phyloP scores from a whole-genome alignment of 140 eudicot genomes.

The Erigeron philadelphicus region DNA sequence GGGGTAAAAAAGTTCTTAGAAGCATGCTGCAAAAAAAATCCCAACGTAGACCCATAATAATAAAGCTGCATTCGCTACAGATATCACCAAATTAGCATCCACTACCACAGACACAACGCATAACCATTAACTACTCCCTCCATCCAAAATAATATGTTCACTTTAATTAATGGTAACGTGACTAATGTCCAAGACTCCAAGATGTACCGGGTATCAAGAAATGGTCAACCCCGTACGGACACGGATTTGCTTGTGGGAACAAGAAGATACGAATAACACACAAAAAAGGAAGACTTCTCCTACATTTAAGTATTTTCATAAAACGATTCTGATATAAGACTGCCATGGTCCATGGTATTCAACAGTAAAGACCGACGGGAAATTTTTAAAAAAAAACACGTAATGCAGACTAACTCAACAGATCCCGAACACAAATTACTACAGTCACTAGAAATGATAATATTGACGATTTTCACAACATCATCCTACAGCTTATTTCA shows the following conservation, averaged over 20 bases:
- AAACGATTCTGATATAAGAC: too few species aligned
- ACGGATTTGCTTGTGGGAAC: not conserved
- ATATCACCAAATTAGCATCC: not conserved
- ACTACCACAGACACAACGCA: slow-evolving; percentile 6
- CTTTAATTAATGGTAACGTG: not conserved
- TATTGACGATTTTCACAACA: not conserved
- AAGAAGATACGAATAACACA: not conserved
- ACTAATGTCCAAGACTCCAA: too few species aligned
- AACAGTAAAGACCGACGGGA: too few species aligned
- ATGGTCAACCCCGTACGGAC: too few species aligned
- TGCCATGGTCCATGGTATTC: too few species aligned
- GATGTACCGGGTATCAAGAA: not conserved
- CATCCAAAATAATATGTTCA: not conserved
- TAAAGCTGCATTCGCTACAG: not conserved
- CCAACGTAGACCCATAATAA: not conserved
- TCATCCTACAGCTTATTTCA: not conserved
- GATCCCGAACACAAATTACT: too few species aligned
- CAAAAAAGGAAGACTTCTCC: too few species aligned
- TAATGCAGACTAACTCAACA: not conserved
- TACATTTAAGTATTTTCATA: too few species aligned
- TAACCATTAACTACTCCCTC: not conserved
- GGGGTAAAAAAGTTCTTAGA: not conserved
- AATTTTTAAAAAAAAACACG: too few species aligned
- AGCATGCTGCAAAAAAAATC: slow-evolving; percentile 12
- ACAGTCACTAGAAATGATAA: not conserved